Conservation (phyloP, 306 rosid species). For the Canavalia ensiformis region DNA sequence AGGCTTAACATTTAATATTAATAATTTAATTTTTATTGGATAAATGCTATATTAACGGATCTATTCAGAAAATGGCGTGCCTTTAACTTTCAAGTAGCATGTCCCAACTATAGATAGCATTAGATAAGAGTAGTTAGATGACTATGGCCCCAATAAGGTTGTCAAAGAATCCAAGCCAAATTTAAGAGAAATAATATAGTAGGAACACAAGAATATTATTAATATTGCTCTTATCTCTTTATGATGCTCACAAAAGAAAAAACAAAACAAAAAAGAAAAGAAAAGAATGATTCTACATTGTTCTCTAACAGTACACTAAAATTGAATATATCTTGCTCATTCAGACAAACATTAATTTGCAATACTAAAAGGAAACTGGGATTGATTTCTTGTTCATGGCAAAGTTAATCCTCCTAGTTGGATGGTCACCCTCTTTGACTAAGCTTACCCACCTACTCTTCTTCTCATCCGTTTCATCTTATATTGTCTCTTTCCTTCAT, state of each 20-base stretch:
- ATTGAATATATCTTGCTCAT: slow-evolving; percentile 30
- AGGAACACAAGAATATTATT: background rate
- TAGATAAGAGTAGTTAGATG: background rate
- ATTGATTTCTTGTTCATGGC: slow-evolving; percentile 39
- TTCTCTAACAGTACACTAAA: background rate
- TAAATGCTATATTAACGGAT: background rate
- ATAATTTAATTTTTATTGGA: too few species aligned
- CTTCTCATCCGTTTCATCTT: background rate
- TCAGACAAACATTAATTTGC: slow-evolving; percentile 11
- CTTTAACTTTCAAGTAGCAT: slow-evolving; percentile 4
- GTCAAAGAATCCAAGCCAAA: slow-evolving; percentile 34
- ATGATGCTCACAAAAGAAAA: background rate
- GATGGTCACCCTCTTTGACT: slow-evolving; percentile 57
- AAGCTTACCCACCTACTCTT: slow-evolving; percentile 52
- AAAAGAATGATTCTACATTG: background rate
- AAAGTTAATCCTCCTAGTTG: slow-evolving; percentile 50
- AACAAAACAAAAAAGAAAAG: too few species aligned
- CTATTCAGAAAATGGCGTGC: background rate
- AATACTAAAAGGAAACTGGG: slow-evolving; percentile 23
- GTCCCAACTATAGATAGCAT: slow-evolving; percentile 9
- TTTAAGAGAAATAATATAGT: slow-evolving; percentile 24
- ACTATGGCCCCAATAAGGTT: slow-evolving; percentile 42
- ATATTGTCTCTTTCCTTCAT: background rate
- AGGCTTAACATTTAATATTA: too few species aligned
- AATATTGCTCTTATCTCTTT: background rate